Percentiles rank a stretch among this genome's conserved stretches.
These are phyloP conservation scores for Fraxinus platypoda DNA, from an alignment of 305 asterid genomes.

Conservation along the genomic window DNA sequence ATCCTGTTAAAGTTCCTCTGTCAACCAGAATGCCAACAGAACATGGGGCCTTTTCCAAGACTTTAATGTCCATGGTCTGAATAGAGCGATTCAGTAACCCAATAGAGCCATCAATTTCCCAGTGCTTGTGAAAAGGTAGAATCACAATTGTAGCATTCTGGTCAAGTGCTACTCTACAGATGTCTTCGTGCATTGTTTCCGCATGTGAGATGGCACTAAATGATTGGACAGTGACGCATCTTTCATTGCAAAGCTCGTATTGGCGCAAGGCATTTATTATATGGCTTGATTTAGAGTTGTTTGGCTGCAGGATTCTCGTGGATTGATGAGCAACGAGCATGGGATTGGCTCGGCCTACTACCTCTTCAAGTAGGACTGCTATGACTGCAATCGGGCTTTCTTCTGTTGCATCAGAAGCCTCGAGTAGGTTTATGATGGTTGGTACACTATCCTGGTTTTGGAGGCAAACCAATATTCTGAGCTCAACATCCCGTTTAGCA, in stretches of 20 bases:
- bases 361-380: conserved; percentile 63
- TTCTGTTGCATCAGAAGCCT: conserved; percentile 61
- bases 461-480: conserved; percentile 58
- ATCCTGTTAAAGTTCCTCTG: conserved; percentile 36
- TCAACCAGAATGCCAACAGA: conserved; percentile 70
- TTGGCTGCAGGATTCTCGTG: conserved; percentile 29
- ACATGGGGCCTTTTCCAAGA: conserved; percentile 61
- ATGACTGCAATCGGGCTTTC: conserved; percentile 58
- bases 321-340: conserved; percentile 74
- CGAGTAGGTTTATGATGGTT: conserved; percentile 55
- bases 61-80: conserved; percentile 56
- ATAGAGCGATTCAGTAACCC: conserved; percentile 41
- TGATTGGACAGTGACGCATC: conserved; percentile 31
- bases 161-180: conserved; percentile 53
- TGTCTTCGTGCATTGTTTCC: conserved; percentile 57
- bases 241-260: conserved; percentile 33
- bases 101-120: conserved; percentile 76
- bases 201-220: conserved; percentile 32
- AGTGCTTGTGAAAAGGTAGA: conserved; percentile 73
- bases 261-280: conserved; percentile 40
- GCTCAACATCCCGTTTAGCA: conserved; percentile 43
- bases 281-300: conserved; percentile 33
- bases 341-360: conserved; percentile 58
- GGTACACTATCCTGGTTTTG: conserved; percentile 59
- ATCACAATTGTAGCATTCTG: conserved; percentile 54